Evolutionary conservation across 1,139 yeast genomes (phyloP).

Genomic region (Debaryomycetaceae sp.): DNA sequence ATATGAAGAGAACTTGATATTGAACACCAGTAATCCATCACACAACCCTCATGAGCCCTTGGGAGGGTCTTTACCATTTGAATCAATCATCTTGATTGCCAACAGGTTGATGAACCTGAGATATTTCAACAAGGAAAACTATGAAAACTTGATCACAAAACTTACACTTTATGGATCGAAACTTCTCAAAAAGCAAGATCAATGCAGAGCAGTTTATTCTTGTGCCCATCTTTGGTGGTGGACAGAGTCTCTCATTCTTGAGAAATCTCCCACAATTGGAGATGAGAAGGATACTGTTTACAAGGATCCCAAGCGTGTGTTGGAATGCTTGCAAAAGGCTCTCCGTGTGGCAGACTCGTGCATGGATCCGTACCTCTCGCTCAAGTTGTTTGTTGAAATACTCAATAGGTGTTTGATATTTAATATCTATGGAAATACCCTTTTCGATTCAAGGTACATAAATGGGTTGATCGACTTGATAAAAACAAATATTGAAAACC

Average conservation of each 20-base stretch:
- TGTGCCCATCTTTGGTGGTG: constrained; percentile 97
- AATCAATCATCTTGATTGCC: constrained; percentile 46
- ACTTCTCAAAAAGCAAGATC: constrained; percentile 87
- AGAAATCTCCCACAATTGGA: constrained; percentile 21
- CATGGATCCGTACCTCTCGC: constrained; percentile 76
- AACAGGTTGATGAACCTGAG: constrained; percentile 62
- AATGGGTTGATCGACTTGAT: constrained; percentile 86
- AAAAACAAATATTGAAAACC: constrained; percentile 65
- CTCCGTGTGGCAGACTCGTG: constrained; percentile 90
- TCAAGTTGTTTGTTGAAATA: constrained; percentile 85
- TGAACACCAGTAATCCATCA: constrained; percentile 16
- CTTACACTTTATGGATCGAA: constrained; percentile 87
- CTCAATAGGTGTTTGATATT: constrained; percentile 81
- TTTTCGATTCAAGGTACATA: constrained; percentile 69
- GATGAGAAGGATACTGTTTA: constrained; percentile 16
- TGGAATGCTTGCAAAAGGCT: constrained; percentile 58
- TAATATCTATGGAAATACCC: constrained; percentile 75
- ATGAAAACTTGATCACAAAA: constrained; percentile 78
- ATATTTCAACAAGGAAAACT: constrained; percentile 59
- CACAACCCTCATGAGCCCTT: constrained; percentile 37
- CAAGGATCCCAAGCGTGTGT: constrained; percentile 41
- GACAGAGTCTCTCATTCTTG: constrained; percentile 45
- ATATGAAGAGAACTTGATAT: constrained; percentile 69
- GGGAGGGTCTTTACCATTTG: constrained; percentile 38
- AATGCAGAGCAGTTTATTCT: constrained; percentile 83